Percentiles rank a stretch among this genome's conserved stretches.
These are phyloP conservation scores for Talaromyces adpressus DNA, from an alignment of 495 filamentous ascomycete species.

Conservation along the genomic window DNA sequence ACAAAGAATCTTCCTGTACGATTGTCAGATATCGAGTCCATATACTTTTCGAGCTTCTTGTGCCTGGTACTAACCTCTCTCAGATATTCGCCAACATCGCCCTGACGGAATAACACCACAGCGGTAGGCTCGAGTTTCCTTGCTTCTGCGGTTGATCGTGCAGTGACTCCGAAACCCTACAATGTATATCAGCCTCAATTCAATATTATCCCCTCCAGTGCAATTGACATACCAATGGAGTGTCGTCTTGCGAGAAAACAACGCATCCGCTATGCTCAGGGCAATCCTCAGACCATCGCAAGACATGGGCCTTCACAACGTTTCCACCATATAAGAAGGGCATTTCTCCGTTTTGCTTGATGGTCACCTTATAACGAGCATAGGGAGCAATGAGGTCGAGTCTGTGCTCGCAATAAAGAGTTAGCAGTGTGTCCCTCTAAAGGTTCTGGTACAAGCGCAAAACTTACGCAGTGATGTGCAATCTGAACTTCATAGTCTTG, in stretches of 20 bases:
- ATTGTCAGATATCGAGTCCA: constrained; percentile 14
- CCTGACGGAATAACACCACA: constrained; percentile 76
- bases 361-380: constrained; percentile 90
- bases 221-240: constrained; percentile 38
- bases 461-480: constrained; percentile 27
- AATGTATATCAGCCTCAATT: neutral
- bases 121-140: constrained; percentile 81
- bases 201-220: neutral
- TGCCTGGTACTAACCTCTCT: constrained; percentile 49
- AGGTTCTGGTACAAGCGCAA: neutral
- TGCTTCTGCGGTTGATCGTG: constrained; percentile 74
- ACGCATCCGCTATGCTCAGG: constrained; percentile 38
- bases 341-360: constrained; percentile 93
- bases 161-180: constrained; percentile 76
- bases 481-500: constrained; percentile 18
- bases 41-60: neutral
- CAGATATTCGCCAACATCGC: constrained; percentile 87
- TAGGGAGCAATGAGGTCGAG: constrained; percentile 80
- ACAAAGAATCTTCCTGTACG: constrained; percentile 39
- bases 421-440: neutral
- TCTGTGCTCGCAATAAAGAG: neutral
- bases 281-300: constrained; percentile 80
- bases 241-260: constrained; percentile 37
- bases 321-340: constrained; percentile 84
- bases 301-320: constrained; percentile 87